Percentiles rank a stretch among this genome's conserved stretches.
These are phyloP conservation scores for Fusarium marasasianum DNA, from an alignment of 2,329 filamentous ascomycete genomes.

Conservation along the genomic window DNA sequence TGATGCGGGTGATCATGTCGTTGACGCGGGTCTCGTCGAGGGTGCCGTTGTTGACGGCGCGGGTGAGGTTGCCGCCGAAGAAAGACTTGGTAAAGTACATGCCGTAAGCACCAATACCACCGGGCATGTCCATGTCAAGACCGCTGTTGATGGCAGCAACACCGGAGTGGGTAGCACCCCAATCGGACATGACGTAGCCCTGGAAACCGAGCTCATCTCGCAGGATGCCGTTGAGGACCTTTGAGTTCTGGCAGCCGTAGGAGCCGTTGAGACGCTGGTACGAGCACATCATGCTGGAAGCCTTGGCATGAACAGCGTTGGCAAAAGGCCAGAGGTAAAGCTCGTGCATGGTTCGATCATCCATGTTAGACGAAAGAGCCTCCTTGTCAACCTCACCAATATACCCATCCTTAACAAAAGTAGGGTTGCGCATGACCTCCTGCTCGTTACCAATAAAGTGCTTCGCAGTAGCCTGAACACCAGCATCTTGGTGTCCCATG, in stretches of 20 bases:
- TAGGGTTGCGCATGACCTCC: slow-evolving; percentile 47
- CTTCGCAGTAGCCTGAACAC: slow-evolving; percentile 52
- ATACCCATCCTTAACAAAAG: slow-evolving; percentile 38
- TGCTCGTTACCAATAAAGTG: slow-evolving; percentile 53
- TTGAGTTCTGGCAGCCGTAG: slow-evolving; percentile 83
- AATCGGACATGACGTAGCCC: slow-evolving; percentile 82
- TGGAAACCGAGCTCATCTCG: slow-evolving; percentile 85
- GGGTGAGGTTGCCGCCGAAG: slow-evolving; percentile 58
- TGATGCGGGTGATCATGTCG: slow-evolving; percentile 63
- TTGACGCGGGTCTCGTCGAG: slow-evolving; percentile 53
- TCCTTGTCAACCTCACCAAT: slow-evolving; percentile 40
- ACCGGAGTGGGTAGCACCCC: slow-evolving; percentile 78
- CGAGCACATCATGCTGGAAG: slow-evolving; percentile 66
- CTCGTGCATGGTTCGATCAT: slow-evolving; percentile 69
- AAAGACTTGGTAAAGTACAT: slow-evolving; percentile 47
- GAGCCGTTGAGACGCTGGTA: slow-evolving; percentile 85
- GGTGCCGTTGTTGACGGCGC: slow-evolving; percentile 59
- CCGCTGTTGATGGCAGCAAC: slow-evolving; percentile 74
- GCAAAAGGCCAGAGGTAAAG: slow-evolving; percentile 50
- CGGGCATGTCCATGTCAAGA: slow-evolving; percentile 70
- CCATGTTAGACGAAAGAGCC: slow-evolving; percentile 57
- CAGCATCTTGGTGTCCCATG: slow-evolving; percentile 47
- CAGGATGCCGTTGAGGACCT: slow-evolving; percentile 76
- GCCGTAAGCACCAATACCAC: slow-evolving; percentile 49
- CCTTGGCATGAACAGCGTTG: slow-evolving; percentile 46